phyloP scores from a whole-genome alignment of 2,329 filamentous ascomycete species.

The Fusarium nelsonii region DNA sequence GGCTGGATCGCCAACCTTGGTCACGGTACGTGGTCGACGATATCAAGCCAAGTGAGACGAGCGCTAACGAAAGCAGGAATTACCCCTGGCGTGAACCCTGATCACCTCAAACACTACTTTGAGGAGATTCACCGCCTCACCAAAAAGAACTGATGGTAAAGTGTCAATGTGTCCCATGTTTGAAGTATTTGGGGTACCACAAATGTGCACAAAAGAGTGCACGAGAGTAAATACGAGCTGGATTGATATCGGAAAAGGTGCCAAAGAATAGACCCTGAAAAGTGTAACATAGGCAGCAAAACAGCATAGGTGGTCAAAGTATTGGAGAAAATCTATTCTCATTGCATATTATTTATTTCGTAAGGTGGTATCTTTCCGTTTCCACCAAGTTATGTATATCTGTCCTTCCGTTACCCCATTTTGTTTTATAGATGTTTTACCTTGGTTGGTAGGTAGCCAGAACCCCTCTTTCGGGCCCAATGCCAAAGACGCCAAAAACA shows the following conservation, averaged over 20 bases:
- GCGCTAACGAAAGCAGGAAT: constrained; percentile 70
- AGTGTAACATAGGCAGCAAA: constrained; percentile 39
- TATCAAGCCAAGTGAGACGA: neutral
- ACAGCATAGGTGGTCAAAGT: constrained; percentile 24
- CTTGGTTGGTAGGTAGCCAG: constrained; percentile 3
- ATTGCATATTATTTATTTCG: constrained; percentile 31
- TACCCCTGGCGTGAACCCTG: constrained; percentile 93
- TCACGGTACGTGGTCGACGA: constrained; percentile 74
- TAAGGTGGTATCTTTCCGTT: constrained; percentile 44
- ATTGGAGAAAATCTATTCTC: neutral
- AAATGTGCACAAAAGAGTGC: neutral
- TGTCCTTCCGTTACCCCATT: constrained; percentile 11
- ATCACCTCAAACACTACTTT: constrained; percentile 93
- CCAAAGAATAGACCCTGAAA: constrained; percentile 19
- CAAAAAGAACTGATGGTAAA: constrained; percentile 54
- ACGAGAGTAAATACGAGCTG: neutral
- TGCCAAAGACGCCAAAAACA: constrained; percentile 42
- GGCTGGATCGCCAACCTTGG: constrained; percentile 98
- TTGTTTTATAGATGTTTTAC: constrained; percentile 13
- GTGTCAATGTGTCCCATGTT: neutral
- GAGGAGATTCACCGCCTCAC: constrained; percentile 85
- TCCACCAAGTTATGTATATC: constrained; percentile 14
- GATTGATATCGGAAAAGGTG: constrained; percentile 9
- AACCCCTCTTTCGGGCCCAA: constrained; percentile 9
- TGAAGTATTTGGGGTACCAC: constrained; percentile 12